These are phyloP conservation scores for Penstemon davidsonii DNA, from an alignment of 257 asterid species.

Conservation along the genomic window DNA sequence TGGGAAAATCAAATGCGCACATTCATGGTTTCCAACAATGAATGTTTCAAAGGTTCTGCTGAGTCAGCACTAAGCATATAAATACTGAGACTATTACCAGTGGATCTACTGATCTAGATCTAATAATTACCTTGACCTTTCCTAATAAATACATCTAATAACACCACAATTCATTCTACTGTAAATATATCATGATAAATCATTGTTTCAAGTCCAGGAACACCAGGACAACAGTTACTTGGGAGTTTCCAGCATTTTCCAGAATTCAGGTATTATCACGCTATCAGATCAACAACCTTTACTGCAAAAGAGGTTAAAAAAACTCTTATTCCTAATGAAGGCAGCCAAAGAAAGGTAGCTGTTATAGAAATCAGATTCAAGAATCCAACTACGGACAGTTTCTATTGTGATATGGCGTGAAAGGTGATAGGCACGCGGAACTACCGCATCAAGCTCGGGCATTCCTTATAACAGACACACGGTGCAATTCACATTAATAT, in stretches of 20 bases:
- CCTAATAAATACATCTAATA: too few relatives aligned
- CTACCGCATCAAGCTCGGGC: neutral
- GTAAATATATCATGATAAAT: too few relatives aligned
- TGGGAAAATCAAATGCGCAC: neutral
- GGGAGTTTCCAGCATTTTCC: constrained; percentile 17
- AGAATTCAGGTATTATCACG: neutral
- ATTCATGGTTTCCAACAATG: neutral
- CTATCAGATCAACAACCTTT: constrained; percentile 8
- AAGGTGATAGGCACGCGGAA: neutral
- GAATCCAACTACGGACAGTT: neutral
- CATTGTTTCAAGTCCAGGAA: neutral
- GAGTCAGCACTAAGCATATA: neutral
- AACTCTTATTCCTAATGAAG: neutral
- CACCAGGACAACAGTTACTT: neutral
- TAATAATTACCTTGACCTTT: neutral
- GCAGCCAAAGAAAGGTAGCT: neutral
- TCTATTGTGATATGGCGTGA: neutral
- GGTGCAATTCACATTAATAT: neutral
- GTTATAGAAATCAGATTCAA: neutral
- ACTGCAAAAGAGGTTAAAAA: neutral
- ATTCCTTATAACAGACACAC: neutral
- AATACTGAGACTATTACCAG: neutral
- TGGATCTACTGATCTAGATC: neutral
- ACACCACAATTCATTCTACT: too few relatives aligned
- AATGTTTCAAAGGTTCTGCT: neutral